Evolutionary conservation across 2,329 filamentous ascomycete species (phyloP).

Genomic region (Verticillium zaregamsianum): DNA sequence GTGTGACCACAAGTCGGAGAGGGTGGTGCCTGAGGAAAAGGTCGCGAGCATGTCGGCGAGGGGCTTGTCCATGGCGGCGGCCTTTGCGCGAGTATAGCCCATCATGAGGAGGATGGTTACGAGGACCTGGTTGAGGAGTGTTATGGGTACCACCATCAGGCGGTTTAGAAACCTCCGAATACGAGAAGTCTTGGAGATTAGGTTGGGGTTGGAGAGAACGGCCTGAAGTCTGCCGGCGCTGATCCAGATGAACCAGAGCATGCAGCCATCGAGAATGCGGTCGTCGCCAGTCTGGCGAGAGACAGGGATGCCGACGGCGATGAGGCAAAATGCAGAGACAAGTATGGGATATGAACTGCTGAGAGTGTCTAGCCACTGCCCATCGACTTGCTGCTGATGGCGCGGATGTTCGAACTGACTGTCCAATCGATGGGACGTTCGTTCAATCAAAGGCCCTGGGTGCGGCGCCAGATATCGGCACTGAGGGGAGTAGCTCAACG

Average conservation of each 20-base stretch:
- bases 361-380: background rate
- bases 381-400: background rate
- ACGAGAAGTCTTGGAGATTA: background rate
- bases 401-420: background rate
- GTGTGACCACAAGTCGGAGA: slow-evolving; percentile 30
- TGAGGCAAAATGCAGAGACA: slow-evolving; percentile 24
- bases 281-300: slow-evolving; percentile 26
- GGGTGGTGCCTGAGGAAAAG: slow-evolving; percentile 28
- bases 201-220: slow-evolving; percentile 21
- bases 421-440: background rate
- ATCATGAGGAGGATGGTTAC: slow-evolving; percentile 40
- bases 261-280: slow-evolving; percentile 38
- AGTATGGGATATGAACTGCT: slow-evolving; percentile 21
- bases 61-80: slow-evolving; percentile 21
- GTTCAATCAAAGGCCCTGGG: background rate
- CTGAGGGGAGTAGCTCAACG: slow-evolving; percentile 9
- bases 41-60: slow-evolving; percentile 22
- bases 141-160: slow-evolving; percentile 17
- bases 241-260: slow-evolving; percentile 47
- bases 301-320: slow-evolving; percentile 36
- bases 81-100: slow-evolving; percentile 37
- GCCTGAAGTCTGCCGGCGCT: slow-evolving; percentile 32
- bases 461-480: slow-evolving; percentile 4
- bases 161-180: background rate
- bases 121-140: slow-evolving; percentile 43